Base-by-base conservation (phyloP, 176 grass and related monocot species). In the Cocos nucifera region DNA sequence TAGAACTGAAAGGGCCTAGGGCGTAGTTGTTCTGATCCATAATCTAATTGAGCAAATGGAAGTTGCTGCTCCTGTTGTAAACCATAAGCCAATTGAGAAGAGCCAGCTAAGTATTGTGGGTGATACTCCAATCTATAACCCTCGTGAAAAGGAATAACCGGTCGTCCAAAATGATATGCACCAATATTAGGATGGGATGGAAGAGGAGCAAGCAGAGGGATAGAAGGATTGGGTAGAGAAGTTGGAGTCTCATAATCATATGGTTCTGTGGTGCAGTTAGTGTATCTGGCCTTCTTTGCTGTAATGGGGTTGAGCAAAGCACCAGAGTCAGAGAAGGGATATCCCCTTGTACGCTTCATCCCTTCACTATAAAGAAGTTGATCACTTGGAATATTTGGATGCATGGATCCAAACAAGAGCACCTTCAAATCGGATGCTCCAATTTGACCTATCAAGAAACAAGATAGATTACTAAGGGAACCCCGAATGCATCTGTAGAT, bases 371-470 rank as follows among this genome's bases (percentile, higher is more conserved):
- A 0, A 54, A 29, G 56, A 54, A 29, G 51, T 65, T 62, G 54
- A 51, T 65, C 69, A 18, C 30, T 50, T 50, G 71, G 14, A 3
- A 57, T 17, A 4, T 67, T 49, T 7, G 61, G 71, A 51, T 53
- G 71, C 23, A 85, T 32, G 6, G 35, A 44, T 32, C 78, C 81
- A 57, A 97, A 91, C 57, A 97, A 58, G 29, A 73, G 60, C 58
- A 17, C 65, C 56, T 63, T 85, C 30, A 97, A 35, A 71, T 79
- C 69, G 9, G 15, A 39, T 32, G 59, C 22, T 54, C 73, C 24
- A 3, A 88, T 70, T 59, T 80, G 53, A 51, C 80, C 81, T 22
- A 53, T 79, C 65, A 85, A 74, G 70, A 97, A 97, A 55, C 64
- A 44, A 4, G 64, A 67, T 54, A 87, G 61, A 67, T 82, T 51